These are phyloP conservation scores for Hyphodiscus sp. DNA, from an alignment of 2,329 filamentous ascomycete species.

Conservation along the genomic window DNA sequence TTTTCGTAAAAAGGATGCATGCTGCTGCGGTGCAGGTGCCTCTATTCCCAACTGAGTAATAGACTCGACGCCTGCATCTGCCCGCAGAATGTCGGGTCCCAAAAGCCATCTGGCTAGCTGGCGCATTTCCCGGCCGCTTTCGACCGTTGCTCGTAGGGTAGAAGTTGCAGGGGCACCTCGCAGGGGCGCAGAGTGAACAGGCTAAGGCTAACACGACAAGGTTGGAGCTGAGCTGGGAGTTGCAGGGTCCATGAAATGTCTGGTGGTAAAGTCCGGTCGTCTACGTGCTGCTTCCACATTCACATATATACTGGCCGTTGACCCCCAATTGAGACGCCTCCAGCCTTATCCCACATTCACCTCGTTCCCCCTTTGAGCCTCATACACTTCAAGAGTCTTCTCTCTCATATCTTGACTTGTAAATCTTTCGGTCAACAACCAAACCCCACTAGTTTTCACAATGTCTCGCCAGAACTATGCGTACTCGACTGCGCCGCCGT, in stretches of 20 bases:
- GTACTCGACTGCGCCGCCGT: constrained; percentile 25
- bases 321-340: constrained; percentile 19
- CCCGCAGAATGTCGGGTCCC: neutral
- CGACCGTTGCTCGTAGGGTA: neutral
- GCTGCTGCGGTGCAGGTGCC: neutral
- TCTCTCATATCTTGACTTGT: neutral
- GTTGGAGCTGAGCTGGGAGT: neutral
- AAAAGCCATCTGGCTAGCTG: neutral
- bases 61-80: no score
- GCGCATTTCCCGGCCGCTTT: neutral
- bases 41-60: neutral
- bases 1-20: neutral
- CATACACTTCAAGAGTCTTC: constrained; percentile 5
- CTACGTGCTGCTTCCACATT: constrained; percentile 19
- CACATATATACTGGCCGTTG: constrained; percentile 26
- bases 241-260: constrained; percentile 18
- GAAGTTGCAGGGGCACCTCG: constrained; percentile 9
- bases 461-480: constrained; percentile 30
- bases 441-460: constrained; percentile 10
- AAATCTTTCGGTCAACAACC: constrained; percentile 4
- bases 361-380: constrained; percentile 9
- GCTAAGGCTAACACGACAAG: constrained; percentile 20
- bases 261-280: constrained; percentile 21
- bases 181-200: constrained; percentile 11
- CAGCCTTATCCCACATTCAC: constrained; percentile 16